These are phyloP conservation scores for Davidsoniella neocaledoniae DNA, from an alignment of 2,329 filamentous ascomycete species.

Conservation along the genomic window DNA sequence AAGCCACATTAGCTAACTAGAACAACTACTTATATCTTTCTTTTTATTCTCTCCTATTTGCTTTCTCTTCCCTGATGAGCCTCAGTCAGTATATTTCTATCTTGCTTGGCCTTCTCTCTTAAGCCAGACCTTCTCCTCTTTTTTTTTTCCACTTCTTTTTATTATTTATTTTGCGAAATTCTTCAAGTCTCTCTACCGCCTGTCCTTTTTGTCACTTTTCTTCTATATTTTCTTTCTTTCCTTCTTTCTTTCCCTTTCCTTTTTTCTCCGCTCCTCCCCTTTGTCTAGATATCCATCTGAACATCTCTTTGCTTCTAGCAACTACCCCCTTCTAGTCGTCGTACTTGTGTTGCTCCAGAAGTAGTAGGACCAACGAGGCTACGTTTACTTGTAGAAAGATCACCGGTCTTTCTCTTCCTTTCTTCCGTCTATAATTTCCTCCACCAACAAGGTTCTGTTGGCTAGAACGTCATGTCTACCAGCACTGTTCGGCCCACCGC, in stretches of 20 bases:
- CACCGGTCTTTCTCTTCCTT: neutral
- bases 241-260: neutral
- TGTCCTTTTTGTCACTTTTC: neutral
- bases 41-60: conserved; percentile 6
- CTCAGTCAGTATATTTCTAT: neutral
- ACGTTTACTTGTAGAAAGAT: neutral
- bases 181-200: neutral
- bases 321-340: neutral
- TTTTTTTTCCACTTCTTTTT: neutral
- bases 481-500: conserved; percentile 6
- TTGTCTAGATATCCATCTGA: neutral
- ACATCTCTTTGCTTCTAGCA: neutral
- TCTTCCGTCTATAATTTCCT: conserved; percentile 9
- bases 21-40: neutral
- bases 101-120: conserved; percentile 8
- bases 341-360: neutral
- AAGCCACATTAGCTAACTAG: neutral
- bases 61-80: conserved; percentile 6
- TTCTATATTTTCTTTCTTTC: neutral
- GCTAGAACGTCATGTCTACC: conserved; percentile 2
- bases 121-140: conserved; percentile 12
- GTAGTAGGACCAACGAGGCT: neutral
- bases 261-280: neutral
- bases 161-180: neutral
- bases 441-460: conserved; percentile 5